phyloP scores from a whole-genome alignment of 73 alveolate species.

The Paramecium tetraurelia region DNA sequence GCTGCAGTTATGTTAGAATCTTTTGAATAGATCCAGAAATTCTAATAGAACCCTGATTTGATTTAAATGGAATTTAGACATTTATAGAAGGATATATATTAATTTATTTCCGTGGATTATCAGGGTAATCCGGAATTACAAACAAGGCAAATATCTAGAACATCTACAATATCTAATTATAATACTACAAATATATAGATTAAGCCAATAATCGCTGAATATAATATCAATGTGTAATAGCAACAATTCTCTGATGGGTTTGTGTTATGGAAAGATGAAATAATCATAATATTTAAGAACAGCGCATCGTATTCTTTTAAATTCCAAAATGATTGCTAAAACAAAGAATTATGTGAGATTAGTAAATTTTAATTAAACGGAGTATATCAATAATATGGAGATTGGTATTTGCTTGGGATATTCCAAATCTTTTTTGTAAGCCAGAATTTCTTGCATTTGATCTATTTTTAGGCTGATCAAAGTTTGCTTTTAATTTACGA shows the following conservation, averaged over 20 bases:
- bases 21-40: background rate
- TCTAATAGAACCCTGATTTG: background rate
- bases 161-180: background rate
- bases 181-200: background rate
- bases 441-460: background rate
- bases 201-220: background rate
- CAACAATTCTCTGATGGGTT: background rate
- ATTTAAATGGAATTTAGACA: background rate
- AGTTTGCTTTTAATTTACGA: background rate
- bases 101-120: background rate
- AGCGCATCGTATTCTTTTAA: background rate
- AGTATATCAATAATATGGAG: background rate
- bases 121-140: background rate
- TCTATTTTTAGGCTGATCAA: background rate
- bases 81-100: background rate
- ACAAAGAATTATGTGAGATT: background rate
- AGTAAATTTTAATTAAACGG: background rate
- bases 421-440: background rate
- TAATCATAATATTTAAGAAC: background rate
- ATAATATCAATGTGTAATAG: background rate
- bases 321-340: background rate
- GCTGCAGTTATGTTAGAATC: background rate
- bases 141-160: background rate
- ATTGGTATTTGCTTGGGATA: background rate
- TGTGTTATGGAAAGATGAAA: background rate